Base-by-base conservation (phyloP, 345 rosid species). In the Lepidium didymum region DNA sequence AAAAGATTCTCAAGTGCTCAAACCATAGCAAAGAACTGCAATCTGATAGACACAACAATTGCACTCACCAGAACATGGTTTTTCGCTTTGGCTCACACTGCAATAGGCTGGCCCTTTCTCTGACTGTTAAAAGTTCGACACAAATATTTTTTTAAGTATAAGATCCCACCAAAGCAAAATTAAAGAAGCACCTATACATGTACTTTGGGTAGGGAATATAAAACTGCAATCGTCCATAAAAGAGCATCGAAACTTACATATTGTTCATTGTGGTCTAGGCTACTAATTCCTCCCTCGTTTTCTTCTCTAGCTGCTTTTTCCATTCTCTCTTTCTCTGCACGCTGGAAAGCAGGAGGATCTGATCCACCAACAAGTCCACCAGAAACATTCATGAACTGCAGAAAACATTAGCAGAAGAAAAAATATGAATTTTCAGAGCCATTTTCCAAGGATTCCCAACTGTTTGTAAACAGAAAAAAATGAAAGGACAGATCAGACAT, bases 341-440 rank as follows among this genome's bases (percentile, higher is more conserved):
- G 81, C 73, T 87, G 96, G 75, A 87, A 94, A 68, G 97, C 92
- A 46, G 97, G 97, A 79, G 96, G 95, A 81, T 91, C 86, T 46
- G 82, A 80, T 56, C 97, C 99, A 53, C 95, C 97, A 51, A 79
- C 88, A 69, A 91, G 84, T 62, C 99, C 99, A 75, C 86, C 90
- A 3, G 86, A 85, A 71, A 87, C 74, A 45, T 14, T 75, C 31
- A 79, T 74, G 69, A 88, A 83, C 96, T 91, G 85, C 74, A 73
- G 29, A 27, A 66, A 64, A 45, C 33, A 44, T 2, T 31, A 38
- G 7, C 7, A 49, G 31, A 53, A 67, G 5, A 37, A 69, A 15
- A 37, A 36, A 69, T 47, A 54, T 19, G 43, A 31, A 65, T 60
- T 57, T n/a, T 33, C 45, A 29, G 43, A 69, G 57, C 41, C 63